Conservation (phyloP, 768 basidiomycete genomes). For the Russula griseocarnosa region DNA sequence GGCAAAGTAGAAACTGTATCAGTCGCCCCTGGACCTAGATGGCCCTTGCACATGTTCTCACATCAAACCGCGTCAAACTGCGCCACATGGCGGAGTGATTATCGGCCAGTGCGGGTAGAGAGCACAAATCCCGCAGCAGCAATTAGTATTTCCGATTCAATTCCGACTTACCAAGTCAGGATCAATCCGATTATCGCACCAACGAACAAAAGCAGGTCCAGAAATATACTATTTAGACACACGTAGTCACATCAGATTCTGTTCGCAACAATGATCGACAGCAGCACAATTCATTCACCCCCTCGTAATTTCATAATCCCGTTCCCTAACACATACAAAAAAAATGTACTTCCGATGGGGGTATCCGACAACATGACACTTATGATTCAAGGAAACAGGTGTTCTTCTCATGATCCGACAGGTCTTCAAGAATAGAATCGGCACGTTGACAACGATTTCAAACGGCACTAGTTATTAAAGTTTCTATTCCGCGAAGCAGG, state of each 20-base stretch:
- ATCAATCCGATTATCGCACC: background rate
- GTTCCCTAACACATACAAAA: background rate
- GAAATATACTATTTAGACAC: background rate
- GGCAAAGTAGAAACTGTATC: background rate
- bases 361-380: constrained; percentile 2
- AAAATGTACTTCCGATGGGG: background rate
- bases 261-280: constrained; percentile 3
- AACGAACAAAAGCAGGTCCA: background rate
- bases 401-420: background rate
- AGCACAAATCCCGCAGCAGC: background rate
- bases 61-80: background rate
- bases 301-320: background rate
- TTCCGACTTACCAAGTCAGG: background rate
- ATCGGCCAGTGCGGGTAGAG: background rate
- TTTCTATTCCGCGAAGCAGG: constrained; percentile 20
- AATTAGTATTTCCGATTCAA: too few species aligned
- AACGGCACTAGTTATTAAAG: constrained; percentile 5
- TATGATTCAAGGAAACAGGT: background rate
- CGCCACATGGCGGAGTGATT: background rate
- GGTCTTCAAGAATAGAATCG: background rate
- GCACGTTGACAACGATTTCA: background rate
- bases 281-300: background rate
- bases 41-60: background rate
- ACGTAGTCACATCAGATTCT: constrained; percentile 11
- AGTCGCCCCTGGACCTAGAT: background rate